These are phyloP conservation scores for Serendipita sp. DNA, from an alignment of 768 basidiomycete species.

Conservation along the genomic window DNA sequence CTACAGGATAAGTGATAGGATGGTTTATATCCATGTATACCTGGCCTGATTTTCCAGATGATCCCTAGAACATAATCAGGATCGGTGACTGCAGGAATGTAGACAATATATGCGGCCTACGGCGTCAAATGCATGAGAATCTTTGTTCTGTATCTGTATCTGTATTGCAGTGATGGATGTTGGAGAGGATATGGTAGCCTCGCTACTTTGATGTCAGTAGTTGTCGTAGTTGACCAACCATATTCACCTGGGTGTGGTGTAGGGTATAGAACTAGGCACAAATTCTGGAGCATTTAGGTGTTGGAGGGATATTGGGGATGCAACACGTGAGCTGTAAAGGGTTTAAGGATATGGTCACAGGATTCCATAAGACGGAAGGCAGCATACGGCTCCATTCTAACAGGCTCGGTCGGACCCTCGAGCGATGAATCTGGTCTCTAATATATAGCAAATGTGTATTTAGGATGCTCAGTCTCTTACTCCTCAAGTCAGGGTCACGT, in stretches of 20 bases:
- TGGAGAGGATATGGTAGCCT: too few species aligned
- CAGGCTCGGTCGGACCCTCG: conserved; percentile 10
- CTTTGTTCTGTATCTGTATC: too few species aligned
- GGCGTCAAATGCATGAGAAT: too few species aligned
- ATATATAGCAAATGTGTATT: neutral
- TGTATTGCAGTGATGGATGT: too few species aligned
- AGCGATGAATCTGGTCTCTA: conserved; percentile 25
- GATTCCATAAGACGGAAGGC: neutral
- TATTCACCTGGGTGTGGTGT: neutral
- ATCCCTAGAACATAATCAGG: too few species aligned
- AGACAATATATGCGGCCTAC: too few species aligned
- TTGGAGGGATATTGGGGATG: neutral
- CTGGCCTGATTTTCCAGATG: neutral
- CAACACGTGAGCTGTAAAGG: neutral
- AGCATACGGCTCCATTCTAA: neutral
- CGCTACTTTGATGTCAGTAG: too few species aligned
- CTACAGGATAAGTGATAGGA: conserved; percentile 27
- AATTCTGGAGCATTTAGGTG: conserved; percentile 1
- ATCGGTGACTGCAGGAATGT: too few species aligned
- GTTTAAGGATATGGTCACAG: neutral
- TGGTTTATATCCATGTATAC: conserved; percentile 6
- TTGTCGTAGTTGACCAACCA: too few species aligned
- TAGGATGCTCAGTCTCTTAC: too few species aligned
- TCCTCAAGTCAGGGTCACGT: conserved; percentile 13
- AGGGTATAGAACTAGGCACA: neutral